Base-by-base conservation (phyloP, 208 protist genomes). In the Tritrichomonas foetus region DNA sequence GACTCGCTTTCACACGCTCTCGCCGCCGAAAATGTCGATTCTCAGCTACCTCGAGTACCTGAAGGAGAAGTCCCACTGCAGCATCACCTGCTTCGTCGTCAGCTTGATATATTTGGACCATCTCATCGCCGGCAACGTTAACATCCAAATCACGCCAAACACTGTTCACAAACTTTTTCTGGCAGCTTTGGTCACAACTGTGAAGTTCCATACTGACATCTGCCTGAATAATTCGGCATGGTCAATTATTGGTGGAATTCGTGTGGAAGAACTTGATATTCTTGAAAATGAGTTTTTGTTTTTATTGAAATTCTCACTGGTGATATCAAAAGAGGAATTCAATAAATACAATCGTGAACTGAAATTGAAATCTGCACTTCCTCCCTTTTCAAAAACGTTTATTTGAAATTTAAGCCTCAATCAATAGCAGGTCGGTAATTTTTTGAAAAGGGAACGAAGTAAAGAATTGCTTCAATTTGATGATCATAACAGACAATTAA, bases 211-310 rank as follows among this genome's bases (percentile, higher is more conserved):
- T 53, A 82, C 74, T 50, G 74, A 82, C 22, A 82, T 50, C 20
- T 82, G 50, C 41, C 50, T 50, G 3, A 50, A 47, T 9, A 82
- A 82, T 82, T 22, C 41, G 16, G 41, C 41, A n/a, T 82, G 74
- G 74, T 33, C 74, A 1, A 50, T 41, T 1, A 82, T 82, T 5
- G 74, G 74, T 5, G 74, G 74, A 5, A 50, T 82, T 30, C n/a
- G 74, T n/a, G n/a, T 50, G 30, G 74, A 82, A 50, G 74, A 82
- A 82, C n/a, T 82, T 13, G 50, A 82, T 82, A 41, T 82, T n/a
- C 41, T 82, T 14, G 74, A 82, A 50, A 50, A 50, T 50, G 74
- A 82, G 20, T 82, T 82, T 82, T 82, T 82, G 41, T 82, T 82
- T 82, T 82, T 82, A 82, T 50, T 82, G 33, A 20, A 36, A 82